Percentiles rank a stretch among this genome's conserved stretches.
Conservation (phyloP, 495 filamentous ascomycete species). For the Penicillium goetzii region DNA sequence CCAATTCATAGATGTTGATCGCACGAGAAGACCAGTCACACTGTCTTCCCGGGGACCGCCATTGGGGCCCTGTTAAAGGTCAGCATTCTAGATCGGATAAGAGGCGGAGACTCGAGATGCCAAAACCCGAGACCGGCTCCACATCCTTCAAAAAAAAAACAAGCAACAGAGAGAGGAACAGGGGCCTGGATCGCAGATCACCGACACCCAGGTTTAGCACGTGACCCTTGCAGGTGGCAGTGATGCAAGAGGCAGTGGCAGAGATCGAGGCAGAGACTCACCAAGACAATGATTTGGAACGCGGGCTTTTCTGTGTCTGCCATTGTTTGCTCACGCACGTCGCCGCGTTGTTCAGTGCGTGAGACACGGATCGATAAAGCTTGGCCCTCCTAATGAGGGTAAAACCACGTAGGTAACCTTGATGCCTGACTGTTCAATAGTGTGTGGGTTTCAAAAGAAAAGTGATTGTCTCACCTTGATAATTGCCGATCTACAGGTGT, state of each 20-base stretch:
- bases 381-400: not conserved
- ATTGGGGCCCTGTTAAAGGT: slow-evolving; percentile 76
- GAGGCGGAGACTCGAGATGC: slow-evolving; percentile 26
- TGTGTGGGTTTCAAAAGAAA: slow-evolving; percentile 8
- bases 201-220: slow-evolving; percentile 11
- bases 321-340: slow-evolving; percentile 16
- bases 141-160: slow-evolving; percentile 1
- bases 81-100: slow-evolving; percentile 19
- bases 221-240: slow-evolving; percentile 13
- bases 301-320: slow-evolving; percentile 45
- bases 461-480: slow-evolving; percentile 15
- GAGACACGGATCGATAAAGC: slow-evolving; percentile 15
- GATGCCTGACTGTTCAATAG: not conserved
- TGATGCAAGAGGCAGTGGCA: not conserved
- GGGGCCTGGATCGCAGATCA: slow-evolving; percentile 1
- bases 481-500: not conserved
- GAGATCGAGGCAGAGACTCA: slow-evolving; percentile 50
- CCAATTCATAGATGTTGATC: slow-evolving; percentile 79
- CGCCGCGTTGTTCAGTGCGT: slow-evolving; percentile 1
- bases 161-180: slow-evolving; percentile 6
- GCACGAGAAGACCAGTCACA: slow-evolving; percentile 85
- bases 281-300: slow-evolving; percentile 79
- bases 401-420: not conserved
- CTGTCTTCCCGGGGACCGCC: slow-evolving; percentile 90
- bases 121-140: slow-evolving; percentile 22